Evolutionary conservation across 1,139 yeast genomes (phyloP).

Genomic region (Blastobotrys serpentis): DNA sequence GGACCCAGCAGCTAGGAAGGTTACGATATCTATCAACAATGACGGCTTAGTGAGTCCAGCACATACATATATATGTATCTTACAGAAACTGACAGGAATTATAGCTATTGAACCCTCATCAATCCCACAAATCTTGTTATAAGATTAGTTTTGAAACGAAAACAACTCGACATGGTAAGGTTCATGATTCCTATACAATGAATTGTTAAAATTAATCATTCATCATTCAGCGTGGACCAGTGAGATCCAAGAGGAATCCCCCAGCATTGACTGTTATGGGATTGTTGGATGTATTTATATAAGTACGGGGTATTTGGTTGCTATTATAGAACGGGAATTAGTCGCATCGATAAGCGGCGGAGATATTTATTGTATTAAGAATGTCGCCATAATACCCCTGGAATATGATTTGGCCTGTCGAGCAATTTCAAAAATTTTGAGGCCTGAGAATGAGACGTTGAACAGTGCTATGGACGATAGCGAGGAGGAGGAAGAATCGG

Average conservation of each 20-base stretch:
- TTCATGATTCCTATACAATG: neutral
- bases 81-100: too few species aligned
- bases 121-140: neutral
- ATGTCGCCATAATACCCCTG: slow-evolving; percentile 24
- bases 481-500: slow-evolving; percentile 10
- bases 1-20: neutral
- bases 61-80: too few species aligned
- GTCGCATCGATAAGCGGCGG: slow-evolving; percentile 21
- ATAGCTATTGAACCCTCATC: neutral
- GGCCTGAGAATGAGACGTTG: neutral
- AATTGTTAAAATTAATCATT: too few species aligned
- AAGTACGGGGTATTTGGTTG: slow-evolving; percentile 26
- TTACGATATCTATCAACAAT: neutral
- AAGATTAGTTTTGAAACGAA: neutral
- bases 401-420: slow-evolving; percentile 11
- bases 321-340: slow-evolving; percentile 23
- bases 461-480: slow-evolving; percentile 4
- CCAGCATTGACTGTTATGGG: slow-evolving; percentile 18
- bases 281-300: slow-evolving; percentile 26
- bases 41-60: slow-evolving; percentile 1
- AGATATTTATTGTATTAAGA: slow-evolving; percentile 21
- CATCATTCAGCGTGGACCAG: neutral
- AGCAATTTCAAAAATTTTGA: neutral
- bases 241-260: neutral
- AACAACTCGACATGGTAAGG: neutral